Conservation (phyloP, 345 rosid genomes). For the Brassica cretica region DNA sequence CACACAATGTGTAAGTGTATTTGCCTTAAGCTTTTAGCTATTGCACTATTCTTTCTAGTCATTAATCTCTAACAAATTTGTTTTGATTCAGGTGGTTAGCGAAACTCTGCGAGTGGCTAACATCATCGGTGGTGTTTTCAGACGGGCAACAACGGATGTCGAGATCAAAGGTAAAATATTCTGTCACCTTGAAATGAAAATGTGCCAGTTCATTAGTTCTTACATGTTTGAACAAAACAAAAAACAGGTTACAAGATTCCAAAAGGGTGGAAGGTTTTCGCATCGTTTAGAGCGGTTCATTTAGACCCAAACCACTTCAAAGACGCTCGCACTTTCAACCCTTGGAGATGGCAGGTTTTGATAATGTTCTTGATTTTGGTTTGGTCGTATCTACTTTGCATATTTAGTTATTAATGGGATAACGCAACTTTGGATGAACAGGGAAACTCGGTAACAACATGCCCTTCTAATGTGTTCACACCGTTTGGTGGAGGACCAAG, state of each 20-base stretch:
- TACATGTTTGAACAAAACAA: neutral
- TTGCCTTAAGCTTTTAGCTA: neutral
- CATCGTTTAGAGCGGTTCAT: constrained; percentile 94
- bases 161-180: constrained; percentile 61
- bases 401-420: neutral
- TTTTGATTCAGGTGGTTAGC: constrained; percentile 65
- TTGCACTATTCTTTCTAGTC: neutral
- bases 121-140: constrained; percentile 90
- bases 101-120: constrained; percentile 89
- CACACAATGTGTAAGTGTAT: constrained; percentile 85
- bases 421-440: constrained; percentile 19
- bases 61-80: neutral
- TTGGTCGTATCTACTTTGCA: neutral
- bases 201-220: neutral
- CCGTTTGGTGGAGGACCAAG: constrained; percentile 72
- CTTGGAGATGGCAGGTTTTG: constrained; percentile 87
- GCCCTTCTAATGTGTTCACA: constrained; percentile 48
- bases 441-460: constrained; percentile 51
- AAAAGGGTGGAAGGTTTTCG: constrained; percentile 92
- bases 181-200: neutral
- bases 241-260: constrained; percentile 85
- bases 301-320: constrained; percentile 73
- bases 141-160: constrained; percentile 74
- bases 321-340: constrained; percentile 91
- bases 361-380: neutral